Evolutionary conservation across 768 basidiomycete genomes (phyloP).

Genomic region (Cyclocybe aegerita): DNA sequence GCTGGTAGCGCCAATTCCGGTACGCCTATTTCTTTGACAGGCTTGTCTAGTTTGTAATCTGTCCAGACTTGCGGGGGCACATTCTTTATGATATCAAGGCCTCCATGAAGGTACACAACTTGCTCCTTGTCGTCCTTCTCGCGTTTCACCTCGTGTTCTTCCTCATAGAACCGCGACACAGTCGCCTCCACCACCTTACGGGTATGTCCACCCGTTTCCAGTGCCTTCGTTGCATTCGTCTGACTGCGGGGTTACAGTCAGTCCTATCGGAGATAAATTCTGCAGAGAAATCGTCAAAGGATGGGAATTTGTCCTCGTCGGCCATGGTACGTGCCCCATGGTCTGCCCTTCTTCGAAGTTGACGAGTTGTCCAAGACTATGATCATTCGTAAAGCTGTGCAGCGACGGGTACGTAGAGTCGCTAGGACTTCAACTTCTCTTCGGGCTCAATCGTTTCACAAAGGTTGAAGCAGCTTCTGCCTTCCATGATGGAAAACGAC

Average conservation of each 20-base stretch:
- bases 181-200: slow-evolving; percentile 55
- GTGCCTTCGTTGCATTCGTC: neutral
- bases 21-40: neutral
- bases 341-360: neutral
- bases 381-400: slow-evolving; percentile 57
- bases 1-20: neutral
- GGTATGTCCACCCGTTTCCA: slow-evolving; percentile 32
- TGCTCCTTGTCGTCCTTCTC: neutral
- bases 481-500: slow-evolving; percentile 55
- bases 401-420: slow-evolving; percentile 52
- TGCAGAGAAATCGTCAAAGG: slow-evolving; percentile 55
- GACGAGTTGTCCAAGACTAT: slow-evolving; percentile 20
- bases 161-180: slow-evolving; percentile 52
- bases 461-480: slow-evolving; percentile 62
- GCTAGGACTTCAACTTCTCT: neutral
- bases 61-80: slow-evolving; percentile 50
- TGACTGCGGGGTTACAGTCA: slow-evolving; percentile 38
- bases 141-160: neutral
- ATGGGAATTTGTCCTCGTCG: slow-evolving; percentile 40
- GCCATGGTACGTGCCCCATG: slow-evolving; percentile 33
- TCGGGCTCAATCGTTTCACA: neutral
- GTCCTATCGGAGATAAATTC: slow-evolving; percentile 69
- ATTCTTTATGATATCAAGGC: slow-evolving; percentile 56
- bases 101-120: slow-evolving; percentile 62
- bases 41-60: neutral